phyloP scores from a whole-genome alignment of 2,329 filamentous ascomycete species.

The Myriosclerotinia curreyana region DNA sequence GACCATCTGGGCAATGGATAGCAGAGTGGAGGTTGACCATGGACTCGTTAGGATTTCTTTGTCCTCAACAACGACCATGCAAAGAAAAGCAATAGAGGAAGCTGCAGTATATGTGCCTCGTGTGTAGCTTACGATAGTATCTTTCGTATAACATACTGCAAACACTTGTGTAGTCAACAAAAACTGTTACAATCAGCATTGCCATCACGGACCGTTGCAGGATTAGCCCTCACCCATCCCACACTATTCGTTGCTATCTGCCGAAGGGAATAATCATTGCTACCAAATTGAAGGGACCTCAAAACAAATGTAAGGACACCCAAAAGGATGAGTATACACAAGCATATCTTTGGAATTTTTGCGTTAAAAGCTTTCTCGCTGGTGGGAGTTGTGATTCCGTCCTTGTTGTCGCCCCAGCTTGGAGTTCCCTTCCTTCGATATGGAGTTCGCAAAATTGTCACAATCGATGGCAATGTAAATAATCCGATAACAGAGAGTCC shows the following conservation, averaged over 20 bases:
- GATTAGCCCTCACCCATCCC: constrained; percentile 18
- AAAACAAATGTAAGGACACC: constrained; percentile 49
- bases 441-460: constrained; percentile 11
- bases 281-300: constrained; percentile 48
- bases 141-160: constrained; percentile 22
- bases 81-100: constrained; percentile 17
- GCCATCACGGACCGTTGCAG: not conserved
- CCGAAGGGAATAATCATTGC: constrained; percentile 1
- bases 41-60: constrained; percentile 37
- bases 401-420: constrained; percentile 59
- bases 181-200: constrained; percentile 12
- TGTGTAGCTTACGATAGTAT: constrained; percentile 18
- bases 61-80: constrained; percentile 2
- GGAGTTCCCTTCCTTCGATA: constrained; percentile 6
- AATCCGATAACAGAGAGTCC: constrained; percentile 13
- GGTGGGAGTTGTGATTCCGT: constrained; percentile 64
- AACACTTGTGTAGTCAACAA: constrained; percentile 22
- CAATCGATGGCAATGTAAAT: constrained; percentile 17
- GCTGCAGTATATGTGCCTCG: constrained; percentile 17
- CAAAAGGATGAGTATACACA: constrained; percentile 4
- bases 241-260: not conserved
- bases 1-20: constrained; percentile 42
- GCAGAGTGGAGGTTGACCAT: not conserved
- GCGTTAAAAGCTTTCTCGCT: constrained; percentile 60
- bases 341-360: constrained; percentile 43